These are phyloP conservation scores for Penicillium sp. DNA, from an alignment of 2,329 filamentous ascomycete species.

Conservation along the genomic window DNA sequence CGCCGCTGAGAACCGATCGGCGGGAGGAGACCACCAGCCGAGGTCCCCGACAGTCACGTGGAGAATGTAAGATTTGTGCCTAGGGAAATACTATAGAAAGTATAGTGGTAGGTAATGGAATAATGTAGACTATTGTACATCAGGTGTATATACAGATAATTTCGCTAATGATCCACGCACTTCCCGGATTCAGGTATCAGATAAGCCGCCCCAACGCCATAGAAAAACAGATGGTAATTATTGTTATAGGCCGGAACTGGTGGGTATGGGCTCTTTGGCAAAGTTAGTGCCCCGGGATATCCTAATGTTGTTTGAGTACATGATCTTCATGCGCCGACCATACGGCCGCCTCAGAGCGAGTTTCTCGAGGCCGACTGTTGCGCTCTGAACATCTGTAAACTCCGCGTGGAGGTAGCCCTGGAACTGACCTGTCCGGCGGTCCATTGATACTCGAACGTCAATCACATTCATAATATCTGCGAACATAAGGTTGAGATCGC, in stretches of 20 bases:
- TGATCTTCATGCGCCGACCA: conserved; percentile 68
- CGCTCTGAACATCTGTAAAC: conserved; percentile 71
- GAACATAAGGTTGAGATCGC: conserved; percentile 80
- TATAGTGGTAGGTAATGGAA: too few relatives aligned
- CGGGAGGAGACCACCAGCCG: conserved; percentile 25
- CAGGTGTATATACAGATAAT: conserved; percentile 3
- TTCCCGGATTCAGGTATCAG: neutral
- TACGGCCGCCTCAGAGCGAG: conserved; percentile 66
- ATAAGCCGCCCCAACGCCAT: conserved; percentile 2
- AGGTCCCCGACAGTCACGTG: conserved; percentile 32
- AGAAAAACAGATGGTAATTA: too few relatives aligned
- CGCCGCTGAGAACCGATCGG: conserved; percentile 27
- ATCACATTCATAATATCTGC: conserved; percentile 69
- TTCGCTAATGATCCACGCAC: conserved; percentile 1
- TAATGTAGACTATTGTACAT: conserved; percentile 2
- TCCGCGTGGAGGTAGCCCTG: conserved; percentile 85
- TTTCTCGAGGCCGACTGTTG: conserved; percentile 62
- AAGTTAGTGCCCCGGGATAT: neutral
- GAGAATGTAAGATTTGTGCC: neutral
- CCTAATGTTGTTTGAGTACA: conserved; percentile 56
- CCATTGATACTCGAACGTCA: conserved; percentile 81
- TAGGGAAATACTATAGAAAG: neutral
- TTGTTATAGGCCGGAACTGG: too few relatives aligned
- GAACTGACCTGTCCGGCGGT: conserved; percentile 78
- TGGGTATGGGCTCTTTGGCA: neutral